These are phyloP conservation scores for Quillaja saponaria DNA, from an alignment of 306 rosid genomes.

Conservation along the genomic window DNA sequence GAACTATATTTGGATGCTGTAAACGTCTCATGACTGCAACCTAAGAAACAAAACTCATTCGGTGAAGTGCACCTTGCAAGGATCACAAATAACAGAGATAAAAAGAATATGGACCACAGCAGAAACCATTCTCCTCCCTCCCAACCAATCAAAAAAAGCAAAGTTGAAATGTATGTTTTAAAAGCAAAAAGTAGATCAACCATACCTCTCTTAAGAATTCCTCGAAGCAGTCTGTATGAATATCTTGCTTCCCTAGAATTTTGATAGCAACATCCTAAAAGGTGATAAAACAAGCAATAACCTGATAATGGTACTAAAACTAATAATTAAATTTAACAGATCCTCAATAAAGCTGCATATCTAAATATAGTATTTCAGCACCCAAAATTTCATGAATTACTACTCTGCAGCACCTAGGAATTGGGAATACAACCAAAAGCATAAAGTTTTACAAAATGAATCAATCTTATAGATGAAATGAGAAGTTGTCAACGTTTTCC, in stretches of 20 bases:
- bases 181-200: conserved; percentile 2
- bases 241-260: conserved; percentile 85
- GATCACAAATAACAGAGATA: neutral
- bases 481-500: too few species aligned
- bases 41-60: conserved; percentile 47
- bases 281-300: too few species aligned
- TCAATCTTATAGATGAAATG: too few species aligned
- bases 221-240: conserved; percentile 62
- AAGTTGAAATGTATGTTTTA: neutral
- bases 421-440: too few species aligned
- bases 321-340: too few species aligned
- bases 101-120: neutral
- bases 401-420: too few species aligned
- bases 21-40: conserved; percentile 86
- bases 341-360: too few species aligned
- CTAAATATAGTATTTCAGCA: too few species aligned
- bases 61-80: conserved; percentile 29
- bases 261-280: conserved; percentile 94
- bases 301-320: too few species aligned
- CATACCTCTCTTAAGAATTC: conserved; percentile 87
- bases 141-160: neutral
- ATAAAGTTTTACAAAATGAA: too few species aligned
- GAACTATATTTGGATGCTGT: conserved; percentile 94
- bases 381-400: too few species aligned
- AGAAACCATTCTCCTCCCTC: too few species aligned